Base-by-base conservation (phyloP, 75 land plant species). In the Cryptomeria japonica region DNA sequence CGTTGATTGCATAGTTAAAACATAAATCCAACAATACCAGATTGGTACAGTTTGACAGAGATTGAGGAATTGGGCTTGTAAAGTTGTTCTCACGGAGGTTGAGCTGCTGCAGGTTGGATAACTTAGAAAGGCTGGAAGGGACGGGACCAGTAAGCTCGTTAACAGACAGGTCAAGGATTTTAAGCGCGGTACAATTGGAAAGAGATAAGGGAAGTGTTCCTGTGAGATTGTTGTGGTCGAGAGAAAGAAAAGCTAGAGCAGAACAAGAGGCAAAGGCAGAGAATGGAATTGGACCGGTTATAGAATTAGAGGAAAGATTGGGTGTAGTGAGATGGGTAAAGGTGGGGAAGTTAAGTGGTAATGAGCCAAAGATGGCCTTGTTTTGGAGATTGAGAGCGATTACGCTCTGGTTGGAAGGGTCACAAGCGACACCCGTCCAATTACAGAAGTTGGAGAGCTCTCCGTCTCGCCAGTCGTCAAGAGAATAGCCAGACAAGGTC, bases 391-490 rank as follows among this genome's bases (percentile, higher is more conserved):
- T 32, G 19, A 87, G 6, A 1, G 51, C 82, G 16, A 36, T 32
- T 36, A 75, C 31, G 36, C 3, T 73, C 36, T 39, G 51, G 34
- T 6, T 53, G 37, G 49, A 56, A 9, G 3, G 51, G 28, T 87
- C 47, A 44, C 47, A 44, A 5, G 47, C 4, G 47, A 44, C 47
- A 5, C 47, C 47, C 7, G 7, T 44, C 96, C 96, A 94, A 11
- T 53, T 64, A 85, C 94, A 94, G 90, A 89, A 85, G 44, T 85
- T 83, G 4, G 89, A 76, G 72, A 88, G 92, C 8, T 87, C 56
- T 15, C 83, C 78, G 15, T 87, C 85, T 15, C 83, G 68, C 95
- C 95, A 94, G 41, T 86, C 88, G 10, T 38, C 56, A 51, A 94
- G 77, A 1, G 38, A 3, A 12, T 1, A 3, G 14, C 15, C 34